phyloP scores from a whole-genome alignment of 2,329 filamentous ascomycete genomes.

The Nemania abortiva region DNA sequence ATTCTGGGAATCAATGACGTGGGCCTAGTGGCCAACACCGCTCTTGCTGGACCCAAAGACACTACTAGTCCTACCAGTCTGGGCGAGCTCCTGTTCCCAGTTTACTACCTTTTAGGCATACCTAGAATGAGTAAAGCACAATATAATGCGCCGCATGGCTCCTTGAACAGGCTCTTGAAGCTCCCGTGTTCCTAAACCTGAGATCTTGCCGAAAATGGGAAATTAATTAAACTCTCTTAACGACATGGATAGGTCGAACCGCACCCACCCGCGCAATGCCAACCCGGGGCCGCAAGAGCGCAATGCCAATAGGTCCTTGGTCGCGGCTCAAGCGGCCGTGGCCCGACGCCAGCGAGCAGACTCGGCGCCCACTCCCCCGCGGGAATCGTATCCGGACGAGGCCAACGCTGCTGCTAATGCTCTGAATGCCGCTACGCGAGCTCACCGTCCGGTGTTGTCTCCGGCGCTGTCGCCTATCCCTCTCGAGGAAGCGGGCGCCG shows the following conservation, averaged over 20 bases:
- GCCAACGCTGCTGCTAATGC: constrained; percentile 74
- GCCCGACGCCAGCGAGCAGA: constrained; percentile 71
- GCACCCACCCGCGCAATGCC: constrained; percentile 57
- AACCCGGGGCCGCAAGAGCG: constrained; percentile 61
- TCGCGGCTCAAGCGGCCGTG: constrained; percentile 84
- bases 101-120: not conserved
- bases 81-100: not conserved
- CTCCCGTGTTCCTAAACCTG: not conserved
- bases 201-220: not conserved
- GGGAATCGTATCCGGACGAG: constrained; percentile 66
- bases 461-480: constrained; percentile 54
- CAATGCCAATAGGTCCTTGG: constrained; percentile 69
- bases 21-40: not conserved
- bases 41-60: not conserved
- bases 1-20: not conserved
- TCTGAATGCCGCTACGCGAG: constrained; percentile 77
- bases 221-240: not conserved
- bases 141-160: not conserved
- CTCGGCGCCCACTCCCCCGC: constrained; percentile 66
- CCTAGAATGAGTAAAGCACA: not conserved
- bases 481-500: constrained; percentile 72
- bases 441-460: constrained; percentile 64
- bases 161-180: not conserved
- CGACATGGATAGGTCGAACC: constrained; percentile 56
- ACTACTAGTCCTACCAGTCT: not conserved